Conservation (phyloP, 176 grass and related monocot genomes). For the Pontederia paniculata region DNA sequence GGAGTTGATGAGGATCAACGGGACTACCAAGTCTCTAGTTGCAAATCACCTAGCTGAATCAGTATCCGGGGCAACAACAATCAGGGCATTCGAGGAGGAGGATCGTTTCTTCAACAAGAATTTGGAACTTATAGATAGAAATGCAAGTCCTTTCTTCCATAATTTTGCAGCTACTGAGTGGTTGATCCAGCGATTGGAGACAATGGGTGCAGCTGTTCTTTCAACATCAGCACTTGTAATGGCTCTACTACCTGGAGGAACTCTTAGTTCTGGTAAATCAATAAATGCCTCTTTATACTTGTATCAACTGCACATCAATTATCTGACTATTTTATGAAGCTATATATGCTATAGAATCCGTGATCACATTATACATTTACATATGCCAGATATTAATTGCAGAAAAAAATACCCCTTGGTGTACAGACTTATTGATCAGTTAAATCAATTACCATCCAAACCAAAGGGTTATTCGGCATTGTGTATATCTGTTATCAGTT, state of each 20-base stretch:
- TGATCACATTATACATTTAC: too few species aligned
- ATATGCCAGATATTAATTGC: too few species aligned
- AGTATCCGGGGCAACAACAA: slow-evolving; percentile 64
- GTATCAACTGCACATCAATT: too few species aligned
- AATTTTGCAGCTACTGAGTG: slow-evolving; percentile 83
- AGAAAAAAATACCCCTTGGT: too few species aligned
- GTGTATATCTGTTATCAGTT: too few species aligned
- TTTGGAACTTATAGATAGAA: slow-evolving; percentile 73
- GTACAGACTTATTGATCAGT: too few species aligned
- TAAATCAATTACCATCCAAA: too few species aligned
- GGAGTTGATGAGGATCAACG: slow-evolving; percentile 95
- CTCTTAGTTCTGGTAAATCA: slow-evolving; percentile 66
- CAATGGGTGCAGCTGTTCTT: slow-evolving; percentile 61
- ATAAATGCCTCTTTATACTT: too few species aligned
- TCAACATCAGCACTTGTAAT: slow-evolving; percentile 69
- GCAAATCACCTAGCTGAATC: slow-evolving; percentile 91
- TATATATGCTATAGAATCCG: too few species aligned
- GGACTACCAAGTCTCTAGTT: slow-evolving; percentile 80
- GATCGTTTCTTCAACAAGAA: slow-evolving; percentile 68
- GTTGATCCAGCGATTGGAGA: slow-evolving; percentile 78
- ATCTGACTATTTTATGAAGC: too few species aligned
- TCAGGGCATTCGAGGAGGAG: slow-evolving; percentile 80
- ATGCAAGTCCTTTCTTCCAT: slow-evolving; percentile 69
- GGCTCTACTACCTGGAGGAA: slow-evolving; percentile 69
- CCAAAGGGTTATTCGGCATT: too few species aligned